Percentiles rank a stretch among this genome's conserved stretches.
Evolutionary conservation across 805 yeast species (phyloP).

Genomic region (Cyberlindnera mississippiensis): DNA sequence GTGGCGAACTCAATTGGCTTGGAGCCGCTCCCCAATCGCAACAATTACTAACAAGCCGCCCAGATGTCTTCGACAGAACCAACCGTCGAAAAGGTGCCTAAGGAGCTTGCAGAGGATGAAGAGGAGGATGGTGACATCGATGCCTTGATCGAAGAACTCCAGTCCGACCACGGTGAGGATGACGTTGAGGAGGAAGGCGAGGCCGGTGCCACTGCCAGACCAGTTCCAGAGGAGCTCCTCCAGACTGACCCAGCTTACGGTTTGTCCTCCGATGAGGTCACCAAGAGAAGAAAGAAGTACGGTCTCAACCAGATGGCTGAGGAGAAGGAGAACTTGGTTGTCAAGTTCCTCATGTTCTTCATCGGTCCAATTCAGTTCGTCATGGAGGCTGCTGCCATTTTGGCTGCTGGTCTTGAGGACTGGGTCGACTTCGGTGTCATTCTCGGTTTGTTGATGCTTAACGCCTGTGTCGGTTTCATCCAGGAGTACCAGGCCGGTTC

Average conservation of each 20-base stretch:
- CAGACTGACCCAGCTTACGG: conserved; percentile 80
- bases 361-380: conserved; percentile 96
- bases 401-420: conserved; percentile 95
- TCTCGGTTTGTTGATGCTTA: conserved; percentile 77
- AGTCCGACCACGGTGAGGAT: conserved; percentile 55
- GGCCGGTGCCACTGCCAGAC: conserved; percentile 60
- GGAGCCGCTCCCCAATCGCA: not conserved
- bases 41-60: conserved; percentile 10
- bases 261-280: conserved; percentile 72
- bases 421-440: conserved; percentile 99
- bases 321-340: conserved; percentile 73
- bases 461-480: conserved; percentile 92
- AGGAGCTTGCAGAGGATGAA: conserved; percentile 46
- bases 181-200: conserved; percentile 43
- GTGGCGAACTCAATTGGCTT: no score
- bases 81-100: conserved; percentile 50
- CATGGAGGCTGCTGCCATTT: conserved; percentile 94
- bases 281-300: conserved; percentile 81
- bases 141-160: conserved; percentile 73
- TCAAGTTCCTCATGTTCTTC: conserved; percentile 83
- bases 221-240: conserved; percentile 81
- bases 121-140: conserved; percentile 69
- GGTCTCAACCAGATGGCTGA: conserved; percentile 91
- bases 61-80: conserved; percentile 39
- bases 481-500: conserved; percentile 99